A percentile compares a stretch with the other conserved stretches of the same genome.
Evolutionary conservation across 257 asterid species (phyloP).

Genomic region (Fraxinus pennsylvanica): DNA sequence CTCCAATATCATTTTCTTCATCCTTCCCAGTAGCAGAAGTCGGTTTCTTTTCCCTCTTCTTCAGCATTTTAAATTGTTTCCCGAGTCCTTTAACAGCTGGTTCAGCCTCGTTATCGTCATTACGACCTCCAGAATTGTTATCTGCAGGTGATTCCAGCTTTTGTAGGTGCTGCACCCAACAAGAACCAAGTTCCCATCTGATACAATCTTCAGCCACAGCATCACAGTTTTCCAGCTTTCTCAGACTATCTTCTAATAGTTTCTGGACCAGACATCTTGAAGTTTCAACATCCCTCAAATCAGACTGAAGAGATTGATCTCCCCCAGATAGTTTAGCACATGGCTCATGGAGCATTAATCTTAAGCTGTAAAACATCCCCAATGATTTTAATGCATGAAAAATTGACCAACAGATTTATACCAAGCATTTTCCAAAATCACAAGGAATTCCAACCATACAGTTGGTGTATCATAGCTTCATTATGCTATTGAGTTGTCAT

Average conservation of each 20-base stretch:
- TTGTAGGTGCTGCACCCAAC: constrained; percentile 98
- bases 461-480: background rate
- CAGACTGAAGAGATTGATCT: constrained; percentile 50
- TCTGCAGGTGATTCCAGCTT: constrained; percentile 69
- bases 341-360: constrained; percentile 65
- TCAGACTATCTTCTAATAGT: constrained; percentile 65
- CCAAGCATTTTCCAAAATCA: constrained; percentile 6
- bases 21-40: constrained; percentile 39
- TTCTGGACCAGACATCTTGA: constrained; percentile 57
- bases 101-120: constrained; percentile 61
- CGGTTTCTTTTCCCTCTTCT: constrained; percentile 65
- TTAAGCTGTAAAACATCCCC: constrained; percentile 58
- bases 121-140: constrained; percentile 43
- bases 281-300: constrained; percentile 39
- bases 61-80: constrained; percentile 86
- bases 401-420: constrained; percentile 7
- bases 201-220: constrained; percentile 46
- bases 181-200: constrained; percentile 99
- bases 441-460: constrained; percentile 4
- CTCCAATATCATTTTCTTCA: constrained; percentile 43
- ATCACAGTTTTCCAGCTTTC: constrained; percentile 44
- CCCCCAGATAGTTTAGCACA: constrained; percentile 46
- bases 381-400: constrained; percentile 27
- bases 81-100: constrained; percentile 92
- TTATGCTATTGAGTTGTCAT: background rate